Base-by-base conservation (phyloP, 495 filamentous ascomycete genomes). In the Endocarpon pusillum region DNA sequence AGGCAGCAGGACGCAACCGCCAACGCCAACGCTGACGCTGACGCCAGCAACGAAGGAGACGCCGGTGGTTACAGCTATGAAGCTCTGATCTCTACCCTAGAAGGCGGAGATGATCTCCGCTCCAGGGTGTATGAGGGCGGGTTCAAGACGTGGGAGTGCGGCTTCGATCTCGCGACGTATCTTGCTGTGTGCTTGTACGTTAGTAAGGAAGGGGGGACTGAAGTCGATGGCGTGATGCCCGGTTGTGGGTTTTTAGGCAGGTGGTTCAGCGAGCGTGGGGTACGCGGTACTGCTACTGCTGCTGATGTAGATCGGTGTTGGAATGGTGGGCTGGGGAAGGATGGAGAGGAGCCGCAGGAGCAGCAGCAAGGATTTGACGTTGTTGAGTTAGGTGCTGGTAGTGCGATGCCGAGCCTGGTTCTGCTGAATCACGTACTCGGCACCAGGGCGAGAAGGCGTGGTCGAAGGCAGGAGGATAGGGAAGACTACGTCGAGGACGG, bases 61-160 rank as follows among this genome's bases (percentile, higher is more conserved):
- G n/a, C n/a, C n/a, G n/a, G n/a, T n/a, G 34, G 28, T 4, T 32
- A 22, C 14, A 54, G 55, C 25, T 53, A 65, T 28, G 44, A 57
- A 42, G 51, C 59, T 36, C 44, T 61, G 12, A 61, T 62, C 25
- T 45, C 69, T 14, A 73, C 73, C 15, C 62, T 89, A 7, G 81
- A 76, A 21, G 63, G 80, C 46, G 76, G 81, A n/a, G n/a, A n/a
- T 38, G n/a, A n/a, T n/a, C 73, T 97, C 46, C 79, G 74, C 50
- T 80, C 82, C 9, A 77, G 79, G 40, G 74, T 94, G 46, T 97
- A 97, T 53, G 89, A 97, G 52, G 89, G 89, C 23, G 89, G 89
- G n/a, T 86, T 94, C 57, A 96, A 97, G 61, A 93, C 82, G 42
- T 97, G 89, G 89, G 89, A 97, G 57, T 93, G 89, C 57, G 75